Base-by-base conservation (phyloP, 2,329 filamentous ascomycete species). In the Pyricularia sp. region DNA sequence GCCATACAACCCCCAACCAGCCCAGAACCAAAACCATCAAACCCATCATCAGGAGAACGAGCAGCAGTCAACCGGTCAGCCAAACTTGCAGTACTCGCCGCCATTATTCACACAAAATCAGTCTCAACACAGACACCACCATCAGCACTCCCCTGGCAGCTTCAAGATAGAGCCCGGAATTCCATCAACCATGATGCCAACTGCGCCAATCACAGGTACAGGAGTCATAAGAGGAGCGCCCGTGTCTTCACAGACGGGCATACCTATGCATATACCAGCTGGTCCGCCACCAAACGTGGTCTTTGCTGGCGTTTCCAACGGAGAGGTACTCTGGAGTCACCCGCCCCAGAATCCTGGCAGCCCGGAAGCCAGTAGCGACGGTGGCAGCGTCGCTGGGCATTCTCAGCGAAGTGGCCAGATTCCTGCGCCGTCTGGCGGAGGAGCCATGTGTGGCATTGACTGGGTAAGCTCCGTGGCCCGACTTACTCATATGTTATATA, bases 401-500 rank as follows among this genome's bases (percentile, higher is more conserved):
- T 26, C 49, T 22, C 62, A 60, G 22, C 30, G 62, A 33, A 31
- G 24, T 19, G 53, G 62, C 4, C 16, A 55, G 12, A 49, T 24
- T 49, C 9, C 28, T 13, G 62, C 40, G 35, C 64, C 35, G 13
- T 66, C 66, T 53, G 49, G 62, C 10, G 44, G 44, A 19, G 57
- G 22, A 24, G 62, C 77, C 49, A 78, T 80, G 73, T 75, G 84
- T 55, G 83, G 84, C 65, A 84, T 89, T 68, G 85, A 89, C 69
- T 89, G 86, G 86, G 86, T 88, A 74, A 76, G 53, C 22, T n/a
- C 3, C 19, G n/a, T 49, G 16, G 16, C 12, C 33, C 33, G 5
- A 35, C 12, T 35, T 35, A 13, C 33, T 35, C 13, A 35, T 16
- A 1, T 16, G 12, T 13, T 16, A 13, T 16, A 84, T 78, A 1